These are phyloP conservation scores for Periconia sp. DNA, from an alignment of 2,329 filamentous ascomycete species.

Conservation along the genomic window DNA sequence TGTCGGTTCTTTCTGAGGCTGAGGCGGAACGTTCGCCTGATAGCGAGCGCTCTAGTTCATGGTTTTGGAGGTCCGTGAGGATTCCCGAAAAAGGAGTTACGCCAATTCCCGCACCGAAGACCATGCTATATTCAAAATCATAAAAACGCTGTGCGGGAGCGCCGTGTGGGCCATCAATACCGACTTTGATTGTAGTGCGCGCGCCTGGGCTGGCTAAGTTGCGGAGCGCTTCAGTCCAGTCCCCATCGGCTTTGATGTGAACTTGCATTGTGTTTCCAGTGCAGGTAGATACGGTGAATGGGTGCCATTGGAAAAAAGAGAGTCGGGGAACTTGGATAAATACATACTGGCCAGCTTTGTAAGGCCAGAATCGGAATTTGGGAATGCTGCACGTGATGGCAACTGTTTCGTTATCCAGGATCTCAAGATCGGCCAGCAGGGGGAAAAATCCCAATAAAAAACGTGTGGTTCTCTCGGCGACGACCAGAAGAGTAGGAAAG, in stretches of 20 bases:
- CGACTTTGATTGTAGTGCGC: constrained; percentile 50
- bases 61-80: constrained; percentile 55
- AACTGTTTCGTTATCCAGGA: constrained; percentile 58
- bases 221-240: constrained; percentile 56
- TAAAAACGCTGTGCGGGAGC: constrained; percentile 62
- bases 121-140: constrained; percentile 58
- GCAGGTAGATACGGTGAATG: constrained; percentile 61
- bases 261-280: constrained; percentile 55
- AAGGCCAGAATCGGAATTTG: constrained; percentile 53
- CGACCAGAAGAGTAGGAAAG: constrained; percentile 55
- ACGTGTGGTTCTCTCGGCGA: constrained; percentile 53
- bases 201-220: constrained; percentile 44
- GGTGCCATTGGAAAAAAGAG: constrained; percentile 61
- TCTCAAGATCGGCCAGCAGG: constrained; percentile 51
- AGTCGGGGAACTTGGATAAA: constrained; percentile 58
- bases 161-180: constrained; percentile 60
- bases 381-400: constrained; percentile 54
- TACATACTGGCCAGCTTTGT: constrained; percentile 60
- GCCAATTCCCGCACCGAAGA: constrained; percentile 60
- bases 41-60: constrained; percentile 42
- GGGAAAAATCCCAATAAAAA: constrained; percentile 51
- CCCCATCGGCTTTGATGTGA: constrained; percentile 61
- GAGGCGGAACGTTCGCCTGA: constrained; percentile 10
- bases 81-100: constrained; percentile 62
- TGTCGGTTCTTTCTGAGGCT: neutral